Conservation (phyloP, 805 yeast genomes). For the Monosporozyma unispora region DNA sequence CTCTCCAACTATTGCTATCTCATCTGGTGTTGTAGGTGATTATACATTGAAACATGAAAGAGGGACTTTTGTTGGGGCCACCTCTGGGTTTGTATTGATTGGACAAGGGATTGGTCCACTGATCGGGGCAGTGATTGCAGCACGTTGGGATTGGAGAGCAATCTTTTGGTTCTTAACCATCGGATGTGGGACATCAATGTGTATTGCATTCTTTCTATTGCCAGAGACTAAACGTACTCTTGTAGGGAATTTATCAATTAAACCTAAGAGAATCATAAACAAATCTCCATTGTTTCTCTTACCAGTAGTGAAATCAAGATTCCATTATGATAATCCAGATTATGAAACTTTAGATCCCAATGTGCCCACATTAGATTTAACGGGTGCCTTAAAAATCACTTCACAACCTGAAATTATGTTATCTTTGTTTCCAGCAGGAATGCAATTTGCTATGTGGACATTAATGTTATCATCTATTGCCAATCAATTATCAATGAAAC, state of each 20-base stretch:
- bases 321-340: conserved; percentile 27
- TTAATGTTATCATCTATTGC: conserved; percentile 57
- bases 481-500: conserved; percentile 37
- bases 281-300: conserved; percentile 36
- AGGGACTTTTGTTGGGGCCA: conserved; percentile 61
- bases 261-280: conserved; percentile 38
- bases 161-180: conserved; percentile 68
- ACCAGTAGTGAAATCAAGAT: conserved; percentile 13
- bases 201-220: conserved; percentile 32
- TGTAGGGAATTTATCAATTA: conserved; percentile 63
- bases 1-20: conserved; percentile 63
- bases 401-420: conserved; percentile 38
- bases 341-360: conserved; percentile 20
- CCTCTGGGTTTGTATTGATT: conserved; percentile 52
- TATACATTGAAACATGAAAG: conserved; percentile 53
- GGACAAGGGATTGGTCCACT: conserved; percentile 77
- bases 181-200: conserved; percentile 42
- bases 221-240: conserved; percentile 69
- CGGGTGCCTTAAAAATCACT: conserved; percentile 38
- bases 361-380: conserved; percentile 22
- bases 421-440: conserved; percentile 47
- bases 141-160: conserved; percentile 58
- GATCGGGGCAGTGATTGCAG: conserved; percentile 38
- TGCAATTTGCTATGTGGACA: conserved; percentile 64
- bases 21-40: conserved; percentile 67